Base-by-base conservation (phyloP, 768 basidiomycete species). In the Pleurotus eryngii region DNA sequence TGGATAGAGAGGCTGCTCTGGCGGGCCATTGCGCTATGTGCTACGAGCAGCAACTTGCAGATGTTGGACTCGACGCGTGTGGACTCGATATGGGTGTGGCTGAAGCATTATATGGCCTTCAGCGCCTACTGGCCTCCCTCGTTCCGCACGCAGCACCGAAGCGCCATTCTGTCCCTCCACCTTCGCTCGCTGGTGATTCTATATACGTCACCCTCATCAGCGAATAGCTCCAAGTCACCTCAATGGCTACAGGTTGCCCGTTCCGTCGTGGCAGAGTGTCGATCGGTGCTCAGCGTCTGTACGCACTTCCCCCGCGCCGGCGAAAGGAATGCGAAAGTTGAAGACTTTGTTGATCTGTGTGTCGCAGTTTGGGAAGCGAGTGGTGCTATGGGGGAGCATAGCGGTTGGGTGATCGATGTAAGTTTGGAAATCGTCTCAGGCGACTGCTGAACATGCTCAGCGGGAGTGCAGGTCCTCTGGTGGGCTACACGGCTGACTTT, bases 401-500 rank as follows among this genome's bases (percentile, higher is more conserved):
- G 84, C 1, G 81, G 80, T n/a, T 92, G 89, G 90, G 83, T 90
- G 15, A 80, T 93, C 53, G 91, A 94, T 67, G 90, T 90, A 60
- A 62, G 87, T 83, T 20, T 56, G 40, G 12, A 47, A 55, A 45
- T 48, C 47, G 20, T 48, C 17, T 9, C 27, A n/a, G n/a, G 55
- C 24, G 27, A 18, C 27, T 26, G 54, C 30, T 57, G 48, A 56
- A 39, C 24, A 17, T 22, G 5, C 30, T 35, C 11, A 35, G 30
- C 30, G 3, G 30, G 30, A 50, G 42, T 46, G 35, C 68, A 91
- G 90, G 81, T 93, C 18, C 79, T 98, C 1, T 96, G 93, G 90
- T 95, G 93, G 93, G 89, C 93, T 1, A 95, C 93, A 7, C 85
- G 88, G 18, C 81, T 95, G 18, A 98, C 96, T 0, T 97, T 98